phyloP scores from a whole-genome alignment of 352 stramenopile genomes.

The Pythium pyrilobum region DNA sequence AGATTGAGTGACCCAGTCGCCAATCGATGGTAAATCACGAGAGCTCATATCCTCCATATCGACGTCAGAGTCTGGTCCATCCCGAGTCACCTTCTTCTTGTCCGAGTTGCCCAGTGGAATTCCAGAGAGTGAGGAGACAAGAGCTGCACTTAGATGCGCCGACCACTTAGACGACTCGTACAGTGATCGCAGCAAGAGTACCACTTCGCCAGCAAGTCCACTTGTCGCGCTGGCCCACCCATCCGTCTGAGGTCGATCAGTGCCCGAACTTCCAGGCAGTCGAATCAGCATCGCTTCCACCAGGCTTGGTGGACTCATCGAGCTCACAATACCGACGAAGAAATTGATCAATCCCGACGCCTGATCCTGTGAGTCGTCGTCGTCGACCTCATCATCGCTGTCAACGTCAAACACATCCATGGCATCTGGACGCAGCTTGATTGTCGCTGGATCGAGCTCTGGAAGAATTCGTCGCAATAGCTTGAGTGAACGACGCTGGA shows the following conservation, averaged over 20 bases:
- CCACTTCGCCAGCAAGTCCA: slow-evolving; percentile 63
- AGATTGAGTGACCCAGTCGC: slow-evolving; percentile 46
- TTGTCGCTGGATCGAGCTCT: slow-evolving; percentile 54
- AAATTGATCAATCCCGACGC: slow-evolving; percentile 67
- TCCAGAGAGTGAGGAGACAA: slow-evolving; percentile 44
- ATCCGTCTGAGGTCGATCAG: neutral
- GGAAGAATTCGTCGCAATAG: slow-evolving; percentile 76
- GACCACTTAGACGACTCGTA: slow-evolving; percentile 77
- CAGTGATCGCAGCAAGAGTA: slow-evolving; percentile 76
- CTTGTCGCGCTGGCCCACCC: neutral
- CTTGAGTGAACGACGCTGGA: slow-evolving; percentile 80
- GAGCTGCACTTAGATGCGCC: slow-evolving; percentile 52
- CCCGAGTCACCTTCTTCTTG: slow-evolving; percentile 12
- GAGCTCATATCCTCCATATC: slow-evolving; percentile 81
- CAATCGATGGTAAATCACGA: slow-evolving; percentile 46
- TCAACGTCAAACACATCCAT: slow-evolving; percentile 75
- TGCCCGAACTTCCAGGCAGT: slow-evolving; percentile 3
- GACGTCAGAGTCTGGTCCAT: slow-evolving; percentile 57
- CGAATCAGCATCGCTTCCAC: slow-evolving; percentile 48
- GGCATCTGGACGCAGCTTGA: slow-evolving; percentile 60
- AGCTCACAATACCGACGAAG: slow-evolving; percentile 70
- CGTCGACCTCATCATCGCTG: slow-evolving; percentile 77
- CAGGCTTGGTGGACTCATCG: slow-evolving; percentile 65
- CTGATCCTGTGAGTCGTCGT: slow-evolving; percentile 50
- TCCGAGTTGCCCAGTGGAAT: slow-evolving; percentile 44